These are phyloP conservation scores for Chaetothyriales sp. DNA, from an alignment of 2,329 filamentous ascomycete species.

Conservation along the genomic window DNA sequence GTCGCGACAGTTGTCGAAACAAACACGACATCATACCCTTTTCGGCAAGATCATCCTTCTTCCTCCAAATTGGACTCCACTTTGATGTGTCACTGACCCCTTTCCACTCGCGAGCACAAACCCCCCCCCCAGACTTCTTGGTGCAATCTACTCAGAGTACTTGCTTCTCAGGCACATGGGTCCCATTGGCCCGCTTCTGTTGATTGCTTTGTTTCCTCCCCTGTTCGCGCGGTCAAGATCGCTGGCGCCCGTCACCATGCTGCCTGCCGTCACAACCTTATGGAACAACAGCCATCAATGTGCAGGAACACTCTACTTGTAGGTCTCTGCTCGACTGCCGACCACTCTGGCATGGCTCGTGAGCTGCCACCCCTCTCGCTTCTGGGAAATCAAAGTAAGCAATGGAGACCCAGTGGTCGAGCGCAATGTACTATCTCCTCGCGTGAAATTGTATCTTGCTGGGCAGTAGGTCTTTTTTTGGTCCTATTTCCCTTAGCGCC, in stretches of 20 bases:
- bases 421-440: neutral
- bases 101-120: neutral
- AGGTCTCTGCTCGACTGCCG: no score
- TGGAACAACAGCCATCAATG: no score
- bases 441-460: neutral
- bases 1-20: neutral
- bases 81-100: neutral
- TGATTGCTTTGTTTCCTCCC: neutral
- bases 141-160: neutral
- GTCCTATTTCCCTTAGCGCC: slow-evolving; percentile 12
- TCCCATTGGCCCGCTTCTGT: neutral
- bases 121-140: neutral
- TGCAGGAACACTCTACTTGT: no score
- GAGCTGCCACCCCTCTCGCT: no score
- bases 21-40: neutral
- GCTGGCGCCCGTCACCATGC: neutral
- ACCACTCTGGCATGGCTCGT: no score
- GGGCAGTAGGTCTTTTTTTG: neutral
- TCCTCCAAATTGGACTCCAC: neutral
- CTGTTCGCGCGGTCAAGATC: neutral
- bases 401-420: neutral
- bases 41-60: neutral
- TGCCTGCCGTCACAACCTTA: no score
- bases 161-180: neutral
- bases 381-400: neutral